A percentile compares a stretch with the other conserved stretches of the same genome.
Conservation (phyloP, 495 filamentous ascomycete genomes). For the Penicillium bovifimosum region DNA sequence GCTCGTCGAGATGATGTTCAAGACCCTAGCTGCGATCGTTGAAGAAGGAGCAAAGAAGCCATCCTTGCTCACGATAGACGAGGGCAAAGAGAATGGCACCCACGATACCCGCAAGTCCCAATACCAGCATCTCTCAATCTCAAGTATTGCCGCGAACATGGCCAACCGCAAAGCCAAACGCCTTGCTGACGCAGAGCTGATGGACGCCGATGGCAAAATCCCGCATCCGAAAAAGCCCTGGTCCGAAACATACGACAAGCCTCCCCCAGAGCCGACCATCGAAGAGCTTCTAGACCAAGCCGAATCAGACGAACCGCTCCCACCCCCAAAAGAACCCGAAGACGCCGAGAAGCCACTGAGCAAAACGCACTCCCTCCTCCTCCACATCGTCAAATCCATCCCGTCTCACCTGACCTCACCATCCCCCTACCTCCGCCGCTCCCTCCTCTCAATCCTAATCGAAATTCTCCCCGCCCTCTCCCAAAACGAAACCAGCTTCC, state of each 20-base stretch:
- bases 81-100: conserved; percentile 18
- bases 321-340: conserved; percentile 46
- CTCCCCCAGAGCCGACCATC: conserved; percentile 22
- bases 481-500: conserved; percentile 69
- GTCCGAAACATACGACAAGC: conserved; percentile 26
- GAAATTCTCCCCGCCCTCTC: conserved; percentile 64
- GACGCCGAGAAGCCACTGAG: conserved; percentile 48
- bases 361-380: conserved; percentile 55
- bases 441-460: conserved; percentile 66
- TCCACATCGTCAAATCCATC: conserved; percentile 63
- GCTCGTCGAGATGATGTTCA: conserved; percentile 80
- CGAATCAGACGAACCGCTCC: conserved; percentile 35
- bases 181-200: conserved; percentile 24
- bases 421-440: conserved; percentile 69
- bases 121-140: conserved; percentile 34
- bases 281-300: conserved; percentile 29
- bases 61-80: conserved; percentile 48
- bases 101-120: conserved; percentile 35
- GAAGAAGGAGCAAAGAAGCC: conserved; percentile 69
- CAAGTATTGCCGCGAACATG: conserved; percentile 34
- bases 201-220: conserved; percentile 27
- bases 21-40: conserved; percentile 73
- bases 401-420: conserved; percentile 82
- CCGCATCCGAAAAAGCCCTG: conserved; percentile 38
- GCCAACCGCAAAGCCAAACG: conserved; percentile 34